Conservation (phyloP, 345 rosid species). For the Aquilaria sinensis region DNA sequence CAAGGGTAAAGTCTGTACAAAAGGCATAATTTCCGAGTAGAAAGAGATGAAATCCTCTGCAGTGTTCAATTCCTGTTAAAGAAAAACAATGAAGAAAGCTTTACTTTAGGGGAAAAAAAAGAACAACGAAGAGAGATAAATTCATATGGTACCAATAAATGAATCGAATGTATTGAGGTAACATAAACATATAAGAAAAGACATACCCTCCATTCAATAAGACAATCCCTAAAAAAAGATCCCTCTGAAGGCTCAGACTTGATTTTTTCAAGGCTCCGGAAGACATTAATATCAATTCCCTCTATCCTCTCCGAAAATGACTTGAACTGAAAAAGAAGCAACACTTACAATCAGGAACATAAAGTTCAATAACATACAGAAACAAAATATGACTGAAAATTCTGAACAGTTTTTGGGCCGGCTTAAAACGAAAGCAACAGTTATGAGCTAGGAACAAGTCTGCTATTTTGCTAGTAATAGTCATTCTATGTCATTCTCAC, state of each 20-base stretch:
- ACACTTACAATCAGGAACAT: neutral
- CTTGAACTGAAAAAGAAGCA: constrained; percentile 55
- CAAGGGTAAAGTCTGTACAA: constrained; percentile 62
- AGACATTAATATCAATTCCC: constrained; percentile 72
- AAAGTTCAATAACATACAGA: no score
- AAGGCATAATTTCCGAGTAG: constrained; percentile 67
- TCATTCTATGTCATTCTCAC: neutral
- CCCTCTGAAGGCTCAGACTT: constrained; percentile 78
- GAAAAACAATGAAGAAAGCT: constrained; percentile 5
- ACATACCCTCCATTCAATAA: constrained; percentile 86
- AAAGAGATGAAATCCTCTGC: constrained; percentile 83
- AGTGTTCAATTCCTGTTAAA: constrained; percentile 73
- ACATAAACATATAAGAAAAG: constrained; percentile 2
- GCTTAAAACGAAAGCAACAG: neutral
- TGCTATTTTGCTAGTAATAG: neutral
- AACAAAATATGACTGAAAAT: no score
- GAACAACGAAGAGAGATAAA: neutral
- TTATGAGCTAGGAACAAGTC: neutral
- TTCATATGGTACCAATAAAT: neutral
- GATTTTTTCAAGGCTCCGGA: constrained; percentile 51
- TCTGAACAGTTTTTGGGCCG: no score
- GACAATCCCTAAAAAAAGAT: constrained; percentile 74
- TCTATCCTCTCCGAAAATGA: constrained; percentile 51
- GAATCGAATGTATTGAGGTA: neutral
- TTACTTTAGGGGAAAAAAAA: neutral